A percentile compares a stretch with the other conserved stretches of the same genome.
These are phyloP conservation scores for Prunus yedoensis DNA, from an alignment of 331 rosid species.

Conservation along the genomic window DNA sequence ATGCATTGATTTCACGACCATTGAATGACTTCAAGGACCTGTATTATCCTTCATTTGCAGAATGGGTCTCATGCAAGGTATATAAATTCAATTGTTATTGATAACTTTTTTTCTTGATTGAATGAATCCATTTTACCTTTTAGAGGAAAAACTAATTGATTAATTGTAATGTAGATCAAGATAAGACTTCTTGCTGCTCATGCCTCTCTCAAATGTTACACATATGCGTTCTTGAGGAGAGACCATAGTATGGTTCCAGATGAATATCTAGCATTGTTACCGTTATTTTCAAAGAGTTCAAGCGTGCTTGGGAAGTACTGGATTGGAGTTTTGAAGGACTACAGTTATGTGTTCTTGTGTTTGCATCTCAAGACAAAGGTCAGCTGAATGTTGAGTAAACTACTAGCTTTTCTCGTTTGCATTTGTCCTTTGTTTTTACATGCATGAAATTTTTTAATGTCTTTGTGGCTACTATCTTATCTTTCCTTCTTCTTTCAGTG, in stretches of 20 bases:
- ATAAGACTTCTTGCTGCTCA: slow-evolving; percentile 95
- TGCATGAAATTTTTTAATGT: slow-evolving; percentile 4
- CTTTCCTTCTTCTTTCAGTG: slow-evolving; percentile 56
- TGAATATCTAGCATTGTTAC: slow-evolving; percentile 76
- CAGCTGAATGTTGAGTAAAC: slow-evolving; percentile 29
- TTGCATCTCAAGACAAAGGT: slow-evolving; percentile 74
- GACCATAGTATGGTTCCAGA: slow-evolving; percentile 62
- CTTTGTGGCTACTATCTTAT: slow-evolving; percentile 21
- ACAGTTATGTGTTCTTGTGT: slow-evolving; percentile 65
- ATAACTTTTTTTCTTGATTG: slow-evolving; percentile 6
- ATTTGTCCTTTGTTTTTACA: not conserved
- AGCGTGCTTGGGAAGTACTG: slow-evolving; percentile 79
- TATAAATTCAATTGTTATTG: slow-evolving; percentile 8
- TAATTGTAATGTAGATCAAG: slow-evolving; percentile 61
- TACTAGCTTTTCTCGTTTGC: not conserved
- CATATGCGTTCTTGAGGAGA: slow-evolving; percentile 83
- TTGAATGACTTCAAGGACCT: slow-evolving; percentile 82
- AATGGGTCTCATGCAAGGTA: slow-evolving; percentile 98
- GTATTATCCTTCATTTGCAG: slow-evolving; percentile 97
- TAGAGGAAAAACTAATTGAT: not conserved
- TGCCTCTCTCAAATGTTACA: slow-evolving; percentile 94
- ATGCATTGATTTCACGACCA: slow-evolving; percentile 85
- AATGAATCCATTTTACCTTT: not conserved
- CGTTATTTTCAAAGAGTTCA: slow-evolving; percentile 85
- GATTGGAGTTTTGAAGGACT: slow-evolving; percentile 77